A percentile compares a stretch with the other conserved stretches of the same genome.
phyloP scores from a whole-genome alignment of 345 rosid species.

The Salix arbutifolia region DNA sequence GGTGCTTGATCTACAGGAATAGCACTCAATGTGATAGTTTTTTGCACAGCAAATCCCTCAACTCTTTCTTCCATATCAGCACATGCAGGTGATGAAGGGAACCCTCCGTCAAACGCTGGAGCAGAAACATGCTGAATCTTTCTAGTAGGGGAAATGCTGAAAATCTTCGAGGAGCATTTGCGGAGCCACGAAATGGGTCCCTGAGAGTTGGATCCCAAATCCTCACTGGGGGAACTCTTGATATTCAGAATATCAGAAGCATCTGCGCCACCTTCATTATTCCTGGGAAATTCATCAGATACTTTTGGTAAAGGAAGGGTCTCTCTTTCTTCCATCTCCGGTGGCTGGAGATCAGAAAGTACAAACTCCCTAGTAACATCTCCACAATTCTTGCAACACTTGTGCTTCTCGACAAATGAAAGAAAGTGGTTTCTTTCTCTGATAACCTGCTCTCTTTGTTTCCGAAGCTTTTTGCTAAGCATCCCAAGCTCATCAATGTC shows the following conservation, averaged over 20 bases:
- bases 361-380: conserved; percentile 49
- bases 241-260: conserved; percentile 27
- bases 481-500: conserved; percentile 60
- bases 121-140: conserved; percentile 31
- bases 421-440: conserved; percentile 50
- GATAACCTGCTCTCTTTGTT: conserved; percentile 45
- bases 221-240: conserved; percentile 32
- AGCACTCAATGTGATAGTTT: conserved; percentile 9
- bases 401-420: conserved; percentile 56
- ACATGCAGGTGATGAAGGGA: conserved; percentile 14
- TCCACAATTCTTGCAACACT: conserved; percentile 57
- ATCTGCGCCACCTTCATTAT: conserved; percentile 25
- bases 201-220: conserved; percentile 37
- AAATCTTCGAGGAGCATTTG: conserved; percentile 54
- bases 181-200: conserved; percentile 55
- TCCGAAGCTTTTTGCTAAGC: conserved; percentile 54
- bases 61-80: conserved; percentile 23
- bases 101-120: conserved; percentile 20
- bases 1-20: conserved; percentile 27
- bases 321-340: conserved; percentile 39
- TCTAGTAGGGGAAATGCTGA: conserved; percentile 61
- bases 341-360: conserved; percentile 50
- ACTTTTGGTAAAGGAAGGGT: conserved; percentile 26
- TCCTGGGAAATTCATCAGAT: conserved; percentile 32
- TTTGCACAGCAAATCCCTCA: conserved; percentile 22